A percentile compares a stretch with the other conserved stretches of the same genome.
Evolutionary conservation across 2,329 filamentous ascomycete genomes (phyloP).

Genomic region (Pseudocercospora fijiensis): DNA sequence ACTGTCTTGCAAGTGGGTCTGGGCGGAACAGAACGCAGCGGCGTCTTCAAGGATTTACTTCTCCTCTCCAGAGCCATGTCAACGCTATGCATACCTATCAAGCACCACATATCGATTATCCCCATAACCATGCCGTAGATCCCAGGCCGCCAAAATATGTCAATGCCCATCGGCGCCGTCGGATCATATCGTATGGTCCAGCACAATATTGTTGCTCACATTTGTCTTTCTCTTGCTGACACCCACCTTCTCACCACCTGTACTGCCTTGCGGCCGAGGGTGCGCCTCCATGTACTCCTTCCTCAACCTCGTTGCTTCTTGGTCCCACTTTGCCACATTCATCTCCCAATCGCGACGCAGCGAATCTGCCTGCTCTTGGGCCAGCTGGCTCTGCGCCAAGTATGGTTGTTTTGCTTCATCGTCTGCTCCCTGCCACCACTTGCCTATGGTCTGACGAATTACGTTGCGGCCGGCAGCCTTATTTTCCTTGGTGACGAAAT

Average conservation of each 20-base stretch:
- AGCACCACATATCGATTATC: background rate
- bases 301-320: constrained; percentile 55
- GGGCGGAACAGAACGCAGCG: background rate
- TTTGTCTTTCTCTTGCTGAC: constrained; percentile 36
- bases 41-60: background rate
- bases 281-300: constrained; percentile 41
- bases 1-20: background rate
- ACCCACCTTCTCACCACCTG: constrained; percentile 21
- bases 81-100: background rate
- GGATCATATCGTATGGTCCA: constrained; percentile 26
- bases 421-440: constrained; percentile 81
- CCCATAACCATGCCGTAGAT: background rate
- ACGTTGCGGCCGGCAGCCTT: constrained; percentile 69
- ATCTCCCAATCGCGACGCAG: constrained; percentile 61
- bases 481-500: constrained; percentile 58
- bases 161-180: background rate
- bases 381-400: constrained; percentile 68
- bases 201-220: constrained; percentile 34
- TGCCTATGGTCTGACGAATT: constrained; percentile 79
- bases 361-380: constrained; percentile 64
- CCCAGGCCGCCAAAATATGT: background rate
- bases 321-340: constrained; percentile 70
- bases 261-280: constrained; percentile 26
- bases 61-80: background rate
- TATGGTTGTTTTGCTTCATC: constrained; percentile 74